Base-by-base conservation (phyloP, 495 filamentous ascomycete species). In the Aspergillus biplanus region DNA sequence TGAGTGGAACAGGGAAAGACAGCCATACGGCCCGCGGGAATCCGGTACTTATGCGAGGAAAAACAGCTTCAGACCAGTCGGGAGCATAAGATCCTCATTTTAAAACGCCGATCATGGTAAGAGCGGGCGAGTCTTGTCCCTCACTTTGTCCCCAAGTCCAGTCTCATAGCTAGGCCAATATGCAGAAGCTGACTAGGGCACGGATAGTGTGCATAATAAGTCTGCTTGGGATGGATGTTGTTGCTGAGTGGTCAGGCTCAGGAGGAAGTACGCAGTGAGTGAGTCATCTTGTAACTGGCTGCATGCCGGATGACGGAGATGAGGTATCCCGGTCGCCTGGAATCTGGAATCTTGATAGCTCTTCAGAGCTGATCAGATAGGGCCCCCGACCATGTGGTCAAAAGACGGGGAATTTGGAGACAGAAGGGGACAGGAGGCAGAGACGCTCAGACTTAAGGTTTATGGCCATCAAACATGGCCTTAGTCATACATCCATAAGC, bases 1-100 rank as follows among this genome's bases (percentile, higher is more conserved):
- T 15, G 52, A 21, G 32, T 54, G 31, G 27, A 54, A 54, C 33
- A 34, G 16, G 8, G 7, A 54, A 54, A 33, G 21, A 7, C 27
- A 54, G 52, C 31, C 32, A 54, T 12, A 5, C 52, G 27, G 8
- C 1, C 4, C 16, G 27, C 13, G 52, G 15, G 5, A 33, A 33
- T 54, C 52, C 15, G 52, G 52, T 34, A 54, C 33, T 13, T 54
- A 12, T 54, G 52, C 11, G 15, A 33, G 52, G 33, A 12, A 2
- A 34, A 34, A 31, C 15, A 3, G 33, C 52, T 27, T 34, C 52
- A 54, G 52, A 54, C 27, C 8, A 54, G 27, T 34, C 32, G 13
- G 27, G 33, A 54, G 12, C 52, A 54, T 54, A 12, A 34, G 52
- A 21, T 54, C 52, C 21, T 50, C 47, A 54, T 54, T 54, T 54